These are phyloP conservation scores for Alternaria triticimaculans DNA, from an alignment of 2,329 filamentous ascomycete genomes.

Conservation along the genomic window DNA sequence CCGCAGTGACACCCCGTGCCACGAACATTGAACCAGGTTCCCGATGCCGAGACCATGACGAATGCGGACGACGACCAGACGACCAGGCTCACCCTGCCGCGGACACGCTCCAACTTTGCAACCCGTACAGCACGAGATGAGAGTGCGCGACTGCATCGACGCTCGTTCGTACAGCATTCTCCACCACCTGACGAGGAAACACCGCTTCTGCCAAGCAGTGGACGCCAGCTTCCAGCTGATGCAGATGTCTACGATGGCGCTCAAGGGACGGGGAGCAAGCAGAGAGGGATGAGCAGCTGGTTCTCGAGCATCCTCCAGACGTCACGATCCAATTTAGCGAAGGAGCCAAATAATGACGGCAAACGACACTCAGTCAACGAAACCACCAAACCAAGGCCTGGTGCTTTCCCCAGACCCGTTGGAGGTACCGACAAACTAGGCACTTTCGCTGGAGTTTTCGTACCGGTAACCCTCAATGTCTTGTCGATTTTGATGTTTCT, in stretches of 20 bases:
- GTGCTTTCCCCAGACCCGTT: slow-evolving; percentile 50
- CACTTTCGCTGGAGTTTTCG: slow-evolving; percentile 71
- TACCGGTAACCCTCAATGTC: slow-evolving; percentile 88
- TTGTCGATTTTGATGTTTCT: slow-evolving; percentile 92
- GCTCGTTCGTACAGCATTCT: slow-evolving; percentile 40
- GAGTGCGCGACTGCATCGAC: slow-evolving; percentile 52
- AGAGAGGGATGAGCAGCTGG: slow-evolving; percentile 32
- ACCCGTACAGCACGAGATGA: slow-evolving; percentile 55
- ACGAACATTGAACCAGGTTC: slow-evolving; percentile 18
- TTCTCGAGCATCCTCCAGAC: slow-evolving; percentile 30
- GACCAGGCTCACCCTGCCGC: slow-evolving; percentile 38
- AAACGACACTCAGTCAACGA: slow-evolving; percentile 35
- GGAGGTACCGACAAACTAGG: slow-evolving; percentile 69
- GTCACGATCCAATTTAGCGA: slow-evolving; percentile 15
- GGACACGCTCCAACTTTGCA: slow-evolving; percentile 53
- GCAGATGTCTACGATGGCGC: slow-evolving; percentile 1
- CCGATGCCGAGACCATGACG: slow-evolving; percentile 32
- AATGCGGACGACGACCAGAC: slow-evolving; percentile 27
- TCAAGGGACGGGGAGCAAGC: slow-evolving; percentile 3
- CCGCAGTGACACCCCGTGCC: slow-evolving; percentile 19
- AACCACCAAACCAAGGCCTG: slow-evolving; percentile 38
- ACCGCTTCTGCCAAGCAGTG: slow-evolving; percentile 31
- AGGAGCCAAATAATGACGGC: slow-evolving; percentile 14
- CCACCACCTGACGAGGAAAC: slow-evolving; percentile 43
- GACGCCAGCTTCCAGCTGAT: slow-evolving; percentile 25